Percentiles rank a stretch among this genome's conserved stretches.
Conservation (phyloP, 139 green algal genomes). For the Tetradesmus lagerheimii region DNA sequence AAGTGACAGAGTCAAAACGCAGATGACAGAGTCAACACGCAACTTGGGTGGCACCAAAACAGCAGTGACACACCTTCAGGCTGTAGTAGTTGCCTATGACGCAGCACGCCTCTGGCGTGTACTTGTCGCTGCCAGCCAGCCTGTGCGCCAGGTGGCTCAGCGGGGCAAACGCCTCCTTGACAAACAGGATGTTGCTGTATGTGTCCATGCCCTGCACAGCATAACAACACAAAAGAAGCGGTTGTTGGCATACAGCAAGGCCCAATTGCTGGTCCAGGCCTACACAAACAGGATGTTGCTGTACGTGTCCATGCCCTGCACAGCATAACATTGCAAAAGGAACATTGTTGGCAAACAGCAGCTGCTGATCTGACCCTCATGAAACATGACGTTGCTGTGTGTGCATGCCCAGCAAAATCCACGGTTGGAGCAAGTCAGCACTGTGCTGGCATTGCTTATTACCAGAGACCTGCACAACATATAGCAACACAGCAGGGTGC, state of each 20-base stretch:
- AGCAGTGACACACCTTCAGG: slow-evolving; percentile 68
- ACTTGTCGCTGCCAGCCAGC: slow-evolving; percentile 65
- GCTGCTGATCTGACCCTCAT: no score
- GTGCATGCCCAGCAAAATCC: no score
- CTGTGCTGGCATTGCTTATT: no score
- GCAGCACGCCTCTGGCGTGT: slow-evolving; percentile 94
- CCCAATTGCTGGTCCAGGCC: not conserved
- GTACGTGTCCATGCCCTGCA: slow-evolving; percentile 93
- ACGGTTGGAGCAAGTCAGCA: no score
- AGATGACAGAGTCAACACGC: no score
- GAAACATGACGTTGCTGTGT: no score
- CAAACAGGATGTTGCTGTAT: slow-evolving; percentile 98
- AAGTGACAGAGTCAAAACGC: no score
- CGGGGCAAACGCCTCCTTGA: slow-evolving; percentile 82
- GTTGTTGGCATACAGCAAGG: not conserved
- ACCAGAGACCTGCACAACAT: no score
- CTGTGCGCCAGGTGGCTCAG: slow-evolving; percentile 90
- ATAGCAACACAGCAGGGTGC: no score
- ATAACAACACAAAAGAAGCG: not conserved
- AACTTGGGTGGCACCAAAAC: no score
- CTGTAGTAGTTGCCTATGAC: slow-evolving; percentile 99
- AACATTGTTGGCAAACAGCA: no score
- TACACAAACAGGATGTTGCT: slow-evolving; percentile 94
- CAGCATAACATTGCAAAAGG: no score
- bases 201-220: slow-evolving; percentile 88